Percentiles rank a stretch among this genome's conserved stretches.
These are phyloP conservation scores for Auricularia sp. DNA, from an alignment of 768 basidiomycete genomes.

Conservation along the genomic window DNA sequence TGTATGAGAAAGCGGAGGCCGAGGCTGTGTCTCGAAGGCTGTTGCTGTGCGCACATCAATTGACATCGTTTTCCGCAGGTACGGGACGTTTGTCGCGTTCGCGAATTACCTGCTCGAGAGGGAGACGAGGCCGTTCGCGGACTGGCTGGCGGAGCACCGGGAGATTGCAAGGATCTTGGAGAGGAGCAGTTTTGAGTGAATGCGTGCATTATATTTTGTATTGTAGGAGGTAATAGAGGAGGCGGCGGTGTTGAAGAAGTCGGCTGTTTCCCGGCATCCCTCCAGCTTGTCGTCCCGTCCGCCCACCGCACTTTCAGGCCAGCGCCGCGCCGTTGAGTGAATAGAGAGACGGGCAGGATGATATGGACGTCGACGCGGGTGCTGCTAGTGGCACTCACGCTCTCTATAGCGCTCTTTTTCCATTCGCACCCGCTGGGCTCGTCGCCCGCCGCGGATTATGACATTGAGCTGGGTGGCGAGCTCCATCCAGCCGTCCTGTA, in stretches of 20 bases:
- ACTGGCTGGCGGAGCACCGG: constrained; percentile 72
- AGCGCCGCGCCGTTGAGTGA: constrained; percentile 60
- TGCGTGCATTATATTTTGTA: not conserved
- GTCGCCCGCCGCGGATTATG: not conserved
- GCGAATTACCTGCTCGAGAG: constrained; percentile 87
- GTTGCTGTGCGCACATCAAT: not conserved
- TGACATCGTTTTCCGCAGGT: constrained; percentile 22
- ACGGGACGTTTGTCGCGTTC: constrained; percentile 87
- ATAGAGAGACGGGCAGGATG: not conserved
- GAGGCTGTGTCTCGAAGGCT: no score
- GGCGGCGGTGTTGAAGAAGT: constrained; percentile 36
- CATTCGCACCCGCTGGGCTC: not conserved
- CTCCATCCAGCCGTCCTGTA: not conserved
- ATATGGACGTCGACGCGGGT: not conserved
- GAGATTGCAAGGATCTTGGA: constrained; percentile 72
- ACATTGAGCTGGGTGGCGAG: not conserved
- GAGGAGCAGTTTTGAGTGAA: not conserved
- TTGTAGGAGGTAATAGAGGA: not conserved
- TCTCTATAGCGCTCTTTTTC: not conserved
- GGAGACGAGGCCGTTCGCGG: constrained; percentile 51
- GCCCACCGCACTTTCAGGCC: not conserved
- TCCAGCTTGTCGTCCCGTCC: not conserved
- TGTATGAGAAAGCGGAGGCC: not conserved
- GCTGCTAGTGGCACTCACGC: not conserved
- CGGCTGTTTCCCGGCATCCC: constrained; percentile 31